Percentiles rank a stretch among this genome's conserved stretches.
Conservation (phyloP, 1,284 basidiomycete genomes). For the Trametes polyzona region DNA sequence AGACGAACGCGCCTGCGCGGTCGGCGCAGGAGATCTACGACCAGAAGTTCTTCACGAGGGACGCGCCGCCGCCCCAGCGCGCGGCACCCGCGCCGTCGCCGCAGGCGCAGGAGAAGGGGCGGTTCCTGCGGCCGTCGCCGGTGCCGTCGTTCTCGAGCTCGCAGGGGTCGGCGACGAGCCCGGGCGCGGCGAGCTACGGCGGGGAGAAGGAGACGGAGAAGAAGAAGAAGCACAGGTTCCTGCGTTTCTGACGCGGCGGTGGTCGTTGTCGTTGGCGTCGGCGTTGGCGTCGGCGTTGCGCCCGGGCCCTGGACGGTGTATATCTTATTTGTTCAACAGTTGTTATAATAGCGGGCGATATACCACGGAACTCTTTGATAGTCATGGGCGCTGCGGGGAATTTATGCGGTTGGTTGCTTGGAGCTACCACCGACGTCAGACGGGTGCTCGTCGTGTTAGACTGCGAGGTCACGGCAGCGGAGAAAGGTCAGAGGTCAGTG, state of each 20-base stretch:
- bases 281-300: neutral
- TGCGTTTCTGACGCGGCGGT: constrained; percentile 53
- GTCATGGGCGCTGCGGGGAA: neutral
- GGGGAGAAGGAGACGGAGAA: constrained; percentile 45
- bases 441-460: no score
- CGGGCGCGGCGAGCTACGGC: constrained; percentile 41
- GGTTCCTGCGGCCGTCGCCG: constrained; percentile 37
- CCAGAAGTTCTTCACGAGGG: constrained; percentile 72
- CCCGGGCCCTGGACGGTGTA: constrained; percentile 7
- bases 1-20: constrained; percentile 50
- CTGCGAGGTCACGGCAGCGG: neutral
- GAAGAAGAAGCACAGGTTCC: constrained; percentile 83
- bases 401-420: neutral
- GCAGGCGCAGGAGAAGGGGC: constrained; percentile 29
- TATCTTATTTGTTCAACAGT: constrained; percentile 23
- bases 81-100: constrained; percentile 41
- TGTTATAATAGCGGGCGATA: constrained; percentile 14
- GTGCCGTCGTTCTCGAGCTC: constrained; percentile 53
- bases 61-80: constrained; percentile 55
- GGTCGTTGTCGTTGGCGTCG: no score
- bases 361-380: constrained; percentile 19
- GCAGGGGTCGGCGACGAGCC: constrained; percentile 47
- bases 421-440: constrained; percentile 22
- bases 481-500: neutral
- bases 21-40: constrained; percentile 77